phyloP scores from a whole-genome alignment of 257 asterid species.

The Leonotis leonurus region DNA sequence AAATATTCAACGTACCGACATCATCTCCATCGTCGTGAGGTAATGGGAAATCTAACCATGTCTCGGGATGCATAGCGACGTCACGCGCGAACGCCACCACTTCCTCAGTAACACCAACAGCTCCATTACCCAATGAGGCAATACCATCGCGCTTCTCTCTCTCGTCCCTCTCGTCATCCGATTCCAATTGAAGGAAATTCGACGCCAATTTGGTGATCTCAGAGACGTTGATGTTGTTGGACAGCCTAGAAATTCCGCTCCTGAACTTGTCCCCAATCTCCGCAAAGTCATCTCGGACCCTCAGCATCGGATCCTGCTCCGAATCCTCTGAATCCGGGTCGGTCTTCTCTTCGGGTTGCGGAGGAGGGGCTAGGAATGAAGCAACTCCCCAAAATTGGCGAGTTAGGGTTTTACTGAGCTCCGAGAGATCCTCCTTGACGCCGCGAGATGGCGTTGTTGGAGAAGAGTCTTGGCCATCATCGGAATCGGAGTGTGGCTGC shows the following conservation, averaged over 20 bases:
- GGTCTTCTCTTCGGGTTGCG: constrained; percentile 40
- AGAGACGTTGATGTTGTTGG: constrained; percentile 72
- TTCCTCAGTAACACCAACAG: constrained; percentile 81
- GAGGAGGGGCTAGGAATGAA: constrained; percentile 93
- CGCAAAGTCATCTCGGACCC: constrained; percentile 78
- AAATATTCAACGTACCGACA: constrained; percentile 23
- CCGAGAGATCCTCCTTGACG: constrained; percentile 92
- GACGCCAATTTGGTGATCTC: constrained; percentile 89
- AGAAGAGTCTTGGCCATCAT: constrained; percentile 28
- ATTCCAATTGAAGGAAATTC: constrained; percentile 68
- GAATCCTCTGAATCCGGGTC: constrained; percentile 20
- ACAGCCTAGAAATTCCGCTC: constrained; percentile 72
- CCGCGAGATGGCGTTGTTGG: constrained; percentile 67
- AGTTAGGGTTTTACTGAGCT: constrained; percentile 70
- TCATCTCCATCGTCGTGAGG: constrained; percentile 44
- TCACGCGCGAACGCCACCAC: constrained; percentile 75
- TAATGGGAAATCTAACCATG: constrained; percentile 91
- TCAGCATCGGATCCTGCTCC: constrained; percentile 37
- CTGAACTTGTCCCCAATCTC: constrained; percentile 93
- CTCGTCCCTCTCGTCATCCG: constrained; percentile 48
- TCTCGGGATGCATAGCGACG: constrained; percentile 81
- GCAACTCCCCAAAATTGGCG: constrained; percentile 99
- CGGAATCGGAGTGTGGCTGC: constrained; percentile 23
- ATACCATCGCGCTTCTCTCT: constrained; percentile 13
- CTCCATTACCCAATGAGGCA: constrained; percentile 30